These are phyloP conservation scores for Trichaptum fuscoviolaceum DNA, from an alignment of 768 basidiomycete species.

Conservation along the genomic window DNA sequence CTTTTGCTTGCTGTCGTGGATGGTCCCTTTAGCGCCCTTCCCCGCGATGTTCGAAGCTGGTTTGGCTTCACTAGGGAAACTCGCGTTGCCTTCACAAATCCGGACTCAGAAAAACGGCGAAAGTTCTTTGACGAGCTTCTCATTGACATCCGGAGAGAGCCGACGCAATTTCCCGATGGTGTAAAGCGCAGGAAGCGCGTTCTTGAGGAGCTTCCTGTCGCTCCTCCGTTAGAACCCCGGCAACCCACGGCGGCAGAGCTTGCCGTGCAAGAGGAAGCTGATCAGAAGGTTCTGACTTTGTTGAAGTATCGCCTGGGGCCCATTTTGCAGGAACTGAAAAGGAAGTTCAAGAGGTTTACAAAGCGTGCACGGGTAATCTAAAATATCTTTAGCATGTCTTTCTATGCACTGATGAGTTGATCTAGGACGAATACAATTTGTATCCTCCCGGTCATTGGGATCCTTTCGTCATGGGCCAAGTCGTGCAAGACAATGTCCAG, in stretches of 20 bases:
- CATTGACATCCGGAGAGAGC: constrained; percentile 64
- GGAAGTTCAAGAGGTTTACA: constrained; percentile 88
- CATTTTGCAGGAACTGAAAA: constrained; percentile 82
- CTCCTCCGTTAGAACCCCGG: constrained; percentile 85
- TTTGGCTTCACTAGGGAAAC: constrained; percentile 78
- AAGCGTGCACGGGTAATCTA: constrained; percentile 69
- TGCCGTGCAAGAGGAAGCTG: constrained; percentile 75
- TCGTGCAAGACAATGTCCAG: constrained; percentile 20
- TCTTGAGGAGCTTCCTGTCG: constrained; percentile 80
- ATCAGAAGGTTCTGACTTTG: constrained; percentile 70
- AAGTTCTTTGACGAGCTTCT: constrained; percentile 76
- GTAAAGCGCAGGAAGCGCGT: constrained; percentile 77
- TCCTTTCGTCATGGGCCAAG: constrained; percentile 3
- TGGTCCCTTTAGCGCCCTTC: constrained; percentile 61
- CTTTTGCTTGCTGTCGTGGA: constrained; percentile 88
- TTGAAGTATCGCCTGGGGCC: constrained; percentile 90
- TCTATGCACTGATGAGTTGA: constrained; percentile 11
- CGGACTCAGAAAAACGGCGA: constrained; percentile 50
- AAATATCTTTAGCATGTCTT: constrained; percentile 8
- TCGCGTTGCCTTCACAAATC: constrained; percentile 56
- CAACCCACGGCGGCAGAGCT: constrained; percentile 79
- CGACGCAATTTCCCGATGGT: constrained; percentile 87
- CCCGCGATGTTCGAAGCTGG: constrained; percentile 83
- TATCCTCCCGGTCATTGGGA: constrained; percentile 21
- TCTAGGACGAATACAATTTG: constrained; percentile 72